Evolutionary conservation across 2,329 filamentous ascomycete genomes (phyloP).

Genomic region (Ophiostoma ips): DNA sequence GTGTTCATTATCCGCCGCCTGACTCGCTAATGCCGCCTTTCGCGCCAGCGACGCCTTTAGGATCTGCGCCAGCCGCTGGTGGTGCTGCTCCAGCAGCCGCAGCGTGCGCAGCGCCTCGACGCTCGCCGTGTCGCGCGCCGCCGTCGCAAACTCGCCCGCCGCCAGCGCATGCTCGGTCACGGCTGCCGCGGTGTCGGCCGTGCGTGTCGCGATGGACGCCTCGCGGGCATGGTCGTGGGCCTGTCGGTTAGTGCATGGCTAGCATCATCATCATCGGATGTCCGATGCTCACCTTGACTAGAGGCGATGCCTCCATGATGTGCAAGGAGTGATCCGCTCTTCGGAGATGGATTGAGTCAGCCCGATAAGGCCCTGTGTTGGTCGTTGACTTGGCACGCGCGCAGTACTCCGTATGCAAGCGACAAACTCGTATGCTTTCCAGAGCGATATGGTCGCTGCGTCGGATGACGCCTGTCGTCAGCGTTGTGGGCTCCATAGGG

Average conservation of each 20-base stretch:
- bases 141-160: constrained; percentile 76
- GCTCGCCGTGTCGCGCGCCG: constrained; percentile 55
- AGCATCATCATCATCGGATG: neutral
- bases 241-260: constrained; percentile 25
- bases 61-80: constrained; percentile 68
- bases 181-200: constrained; percentile 63
- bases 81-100: constrained; percentile 74
- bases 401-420: too few species aligned
- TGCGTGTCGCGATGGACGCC: constrained; percentile 62
- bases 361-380: neutral
- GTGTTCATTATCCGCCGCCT: constrained; percentile 6
- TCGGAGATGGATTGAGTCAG: too few species aligned
- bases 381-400: neutral
- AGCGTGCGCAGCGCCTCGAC: constrained; percentile 70
- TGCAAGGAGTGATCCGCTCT: too few species aligned
- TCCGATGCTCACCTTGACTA: constrained; percentile 44
- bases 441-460: too few species aligned
- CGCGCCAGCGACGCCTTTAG: constrained; percentile 51
- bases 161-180: constrained; percentile 80
- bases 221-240: constrained; percentile 83
- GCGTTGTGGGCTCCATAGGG: too few species aligned
- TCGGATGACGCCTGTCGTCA: too few species aligned
- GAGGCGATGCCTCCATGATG: constrained; percentile 54
- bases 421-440: too few species aligned
- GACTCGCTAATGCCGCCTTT: constrained; percentile 16